Evolutionary conservation across 2,329 filamentous ascomycete genomes (phyloP).

Genomic region (Aureobasidium sp.): DNA sequence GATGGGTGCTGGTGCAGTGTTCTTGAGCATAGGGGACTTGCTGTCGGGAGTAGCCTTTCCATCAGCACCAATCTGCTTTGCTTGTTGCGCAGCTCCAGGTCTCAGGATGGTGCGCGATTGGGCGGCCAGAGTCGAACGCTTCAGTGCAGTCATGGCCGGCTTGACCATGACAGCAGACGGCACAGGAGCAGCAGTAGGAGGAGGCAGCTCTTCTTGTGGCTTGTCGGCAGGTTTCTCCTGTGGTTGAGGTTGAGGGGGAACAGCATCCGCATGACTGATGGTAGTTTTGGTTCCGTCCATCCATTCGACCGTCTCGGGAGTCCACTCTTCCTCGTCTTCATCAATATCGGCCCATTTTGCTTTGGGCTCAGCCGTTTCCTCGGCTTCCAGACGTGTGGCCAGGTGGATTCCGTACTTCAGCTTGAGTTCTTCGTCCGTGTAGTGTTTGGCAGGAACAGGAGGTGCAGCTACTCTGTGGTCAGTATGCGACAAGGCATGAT

Average conservation of each 20-base stretch:
- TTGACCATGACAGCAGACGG: conserved; percentile 14
- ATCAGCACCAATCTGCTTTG: conserved; percentile 25
- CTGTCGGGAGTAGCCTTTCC: conserved; percentile 52
- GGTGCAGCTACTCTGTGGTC: conserved; percentile 43
- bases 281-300: conserved; percentile 77
- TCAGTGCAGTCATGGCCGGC: conserved; percentile 22
- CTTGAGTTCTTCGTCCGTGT: conserved; percentile 76
- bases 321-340: conserved; percentile 82
- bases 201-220: conserved; percentile 15
- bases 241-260: conserved; percentile 2
- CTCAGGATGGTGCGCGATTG: conserved; percentile 41
- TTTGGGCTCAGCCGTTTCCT: conserved; percentile 54
- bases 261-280: conserved; percentile 6
- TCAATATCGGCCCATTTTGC: conserved; percentile 87
- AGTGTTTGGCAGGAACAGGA: conserved; percentile 65
- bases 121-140: conserved; percentile 26
- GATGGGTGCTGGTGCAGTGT: conserved; percentile 58
- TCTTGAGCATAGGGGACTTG: conserved; percentile 64
- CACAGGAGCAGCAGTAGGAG: conserved; percentile 1
- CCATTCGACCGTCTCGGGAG: conserved; percentile 78
- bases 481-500: conserved; percentile 21
- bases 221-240: conserved; percentile 13
- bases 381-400: conserved; percentile 66
- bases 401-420: conserved; percentile 83
- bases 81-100: conserved; percentile 33